A percentile compares a stretch with the other conserved stretches of the same genome.
Evolutionary conservation across 2,329 filamentous ascomycete genomes (phyloP).

Genomic region (Neocucurbitaria cava): DNA sequence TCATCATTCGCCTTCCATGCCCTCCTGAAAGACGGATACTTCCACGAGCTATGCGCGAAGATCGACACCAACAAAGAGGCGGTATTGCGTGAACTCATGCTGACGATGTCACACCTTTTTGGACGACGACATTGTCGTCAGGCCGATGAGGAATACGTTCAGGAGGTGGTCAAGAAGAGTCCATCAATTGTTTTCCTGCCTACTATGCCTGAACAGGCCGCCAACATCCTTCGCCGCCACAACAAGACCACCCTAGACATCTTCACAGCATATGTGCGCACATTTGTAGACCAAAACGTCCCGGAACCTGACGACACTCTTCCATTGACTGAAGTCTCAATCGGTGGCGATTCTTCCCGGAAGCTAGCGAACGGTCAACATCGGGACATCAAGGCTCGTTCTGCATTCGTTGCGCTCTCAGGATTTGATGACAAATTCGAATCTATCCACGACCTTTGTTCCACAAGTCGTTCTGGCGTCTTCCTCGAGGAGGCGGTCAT

Average conservation of each 20-base stretch:
- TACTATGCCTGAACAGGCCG: conserved; percentile 64
- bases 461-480: conserved; percentile 69
- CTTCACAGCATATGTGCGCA: conserved; percentile 73
- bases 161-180: conserved; percentile 61
- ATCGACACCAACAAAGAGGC: conserved; percentile 59
- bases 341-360: conserved; percentile 44
- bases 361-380: conserved; percentile 4
- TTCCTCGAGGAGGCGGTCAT: conserved; percentile 78
- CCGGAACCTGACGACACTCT: conserved; percentile 60
- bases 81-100: conserved; percentile 67
- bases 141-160: conserved; percentile 56
- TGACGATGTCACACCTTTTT: conserved; percentile 76
- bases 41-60: conserved; percentile 67
- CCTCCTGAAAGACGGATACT: conserved; percentile 73
- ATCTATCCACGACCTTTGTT: conserved; percentile 72
- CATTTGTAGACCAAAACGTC: conserved; percentile 71
- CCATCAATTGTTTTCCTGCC: conserved; percentile 72
- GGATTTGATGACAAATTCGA: conserved; percentile 69
- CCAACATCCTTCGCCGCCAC: conserved; percentile 64
- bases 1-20: conserved; percentile 79
- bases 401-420: conserved; percentile 75
- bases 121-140: conserved; percentile 62
- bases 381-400: conserved; percentile 61
- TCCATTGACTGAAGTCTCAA: conserved; percentile 64
- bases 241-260: conserved; percentile 71